Evolutionary conservation across 495 filamentous ascomycete genomes (phyloP).

Genomic region (Sporormia fimetaria): DNA sequence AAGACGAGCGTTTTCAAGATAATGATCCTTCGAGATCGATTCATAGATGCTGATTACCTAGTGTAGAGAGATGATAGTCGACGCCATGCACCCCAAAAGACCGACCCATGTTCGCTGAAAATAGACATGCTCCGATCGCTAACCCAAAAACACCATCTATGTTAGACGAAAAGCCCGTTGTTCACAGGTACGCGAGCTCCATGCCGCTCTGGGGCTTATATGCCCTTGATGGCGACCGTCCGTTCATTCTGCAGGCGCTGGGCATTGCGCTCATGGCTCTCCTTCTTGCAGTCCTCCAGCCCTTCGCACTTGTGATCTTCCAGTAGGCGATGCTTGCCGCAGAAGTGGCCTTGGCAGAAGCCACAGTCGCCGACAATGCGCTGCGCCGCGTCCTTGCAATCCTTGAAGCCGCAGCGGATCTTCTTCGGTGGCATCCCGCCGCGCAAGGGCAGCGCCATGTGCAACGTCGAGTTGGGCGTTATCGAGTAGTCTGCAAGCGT

Average conservation of each 20-base stretch:
- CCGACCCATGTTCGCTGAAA: too few species aligned
- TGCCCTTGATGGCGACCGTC: constrained; percentile 58
- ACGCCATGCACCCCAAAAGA: too few species aligned
- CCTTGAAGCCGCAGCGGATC: constrained; percentile 75
- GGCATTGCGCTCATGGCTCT: constrained; percentile 81
- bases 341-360: constrained; percentile 89
- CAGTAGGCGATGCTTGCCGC: constrained; percentile 82
- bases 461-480: constrained; percentile 34
- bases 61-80: too few species aligned
- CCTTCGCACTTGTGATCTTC: constrained; percentile 89
- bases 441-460: constrained; percentile 33
- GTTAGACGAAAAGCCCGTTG: too few species aligned
- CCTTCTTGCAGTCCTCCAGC: constrained; percentile 96
- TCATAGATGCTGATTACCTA: too few species aligned
- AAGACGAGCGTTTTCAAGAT: too few species aligned
- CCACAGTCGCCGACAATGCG: constrained; percentile 91
- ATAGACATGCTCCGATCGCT: too few species aligned
- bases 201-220: too few species aligned
- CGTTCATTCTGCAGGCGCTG: constrained; percentile 84
- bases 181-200: too few species aligned
- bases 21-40: too few species aligned
- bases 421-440: constrained; percentile 58
- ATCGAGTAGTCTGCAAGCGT: constrained; percentile 33
- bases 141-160: too few species aligned
- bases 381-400: constrained; percentile 75